Conservation (phyloP, 345 rosid species). For the Punica granatum region DNA sequence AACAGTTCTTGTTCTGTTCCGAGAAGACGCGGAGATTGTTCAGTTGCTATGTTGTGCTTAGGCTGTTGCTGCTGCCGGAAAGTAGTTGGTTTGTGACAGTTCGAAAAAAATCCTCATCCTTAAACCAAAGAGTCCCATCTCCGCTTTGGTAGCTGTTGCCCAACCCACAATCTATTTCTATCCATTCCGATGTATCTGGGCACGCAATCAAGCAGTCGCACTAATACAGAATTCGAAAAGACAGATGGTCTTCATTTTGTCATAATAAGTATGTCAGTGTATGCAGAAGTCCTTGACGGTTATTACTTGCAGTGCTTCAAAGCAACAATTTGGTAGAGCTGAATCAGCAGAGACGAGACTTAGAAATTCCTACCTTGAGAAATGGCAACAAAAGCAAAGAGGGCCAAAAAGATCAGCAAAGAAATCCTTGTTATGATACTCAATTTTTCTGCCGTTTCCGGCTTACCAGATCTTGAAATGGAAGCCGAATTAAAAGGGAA, state of each 20-base stretch:
- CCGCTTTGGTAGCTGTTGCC: neutral
- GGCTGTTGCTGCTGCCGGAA: neutral
- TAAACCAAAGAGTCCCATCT: slow-evolving; percentile 7
- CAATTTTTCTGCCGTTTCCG: neutral
- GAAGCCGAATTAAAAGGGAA: neutral
- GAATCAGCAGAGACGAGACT: neutral
- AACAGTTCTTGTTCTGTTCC: slow-evolving; percentile 10
- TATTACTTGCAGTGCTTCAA: too few relatives aligned
- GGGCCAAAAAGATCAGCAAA: neutral
- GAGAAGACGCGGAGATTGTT: slow-evolving; percentile 12
- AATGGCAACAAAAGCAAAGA: neutral
- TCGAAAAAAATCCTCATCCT: neutral
- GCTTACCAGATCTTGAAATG: neutral
- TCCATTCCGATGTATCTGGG: slow-evolving; percentile 1
- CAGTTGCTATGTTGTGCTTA: neutral
- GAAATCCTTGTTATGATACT: neutral
- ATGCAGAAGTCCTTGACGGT: too few relatives aligned
- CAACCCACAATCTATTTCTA: neutral
- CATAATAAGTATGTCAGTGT: neutral
- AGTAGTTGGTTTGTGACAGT: neutral
- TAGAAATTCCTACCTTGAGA: slow-evolving; percentile 2
- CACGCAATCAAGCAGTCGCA: neutral
- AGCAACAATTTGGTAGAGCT: too few relatives aligned
- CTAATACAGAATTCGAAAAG: neutral
- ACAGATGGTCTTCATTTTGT: neutral